Conservation (phyloP, 1,284 basidiomycete species). For the Porogramme epimiltina region DNA sequence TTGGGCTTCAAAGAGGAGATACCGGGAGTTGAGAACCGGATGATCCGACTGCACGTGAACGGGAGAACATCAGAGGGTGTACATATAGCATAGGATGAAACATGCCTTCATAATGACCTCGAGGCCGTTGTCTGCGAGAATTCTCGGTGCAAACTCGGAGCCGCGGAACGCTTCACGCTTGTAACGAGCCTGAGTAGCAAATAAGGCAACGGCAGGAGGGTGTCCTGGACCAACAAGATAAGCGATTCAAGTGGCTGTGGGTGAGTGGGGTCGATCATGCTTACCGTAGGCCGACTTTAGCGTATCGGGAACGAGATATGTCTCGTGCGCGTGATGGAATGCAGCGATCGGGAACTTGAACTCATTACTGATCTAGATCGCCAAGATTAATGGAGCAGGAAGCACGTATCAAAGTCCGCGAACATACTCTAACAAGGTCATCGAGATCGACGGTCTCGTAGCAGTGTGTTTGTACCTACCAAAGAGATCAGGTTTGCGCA, state of each 20-base stretch:
- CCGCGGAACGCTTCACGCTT: conserved; percentile 87
- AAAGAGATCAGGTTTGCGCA: background rate
- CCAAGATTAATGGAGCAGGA: background rate
- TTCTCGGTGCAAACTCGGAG: conserved; percentile 82
- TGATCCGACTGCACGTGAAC: conserved; percentile 62
- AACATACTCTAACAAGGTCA: conserved; percentile 60
- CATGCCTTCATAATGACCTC: conserved; percentile 77
- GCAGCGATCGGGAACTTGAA: conserved; percentile 83
- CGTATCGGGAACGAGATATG: conserved; percentile 81
- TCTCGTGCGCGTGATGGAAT: conserved; percentile 87
- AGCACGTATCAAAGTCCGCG: background rate
- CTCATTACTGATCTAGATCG: conserved; percentile 61
- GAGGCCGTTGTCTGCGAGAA: conserved; percentile 78
- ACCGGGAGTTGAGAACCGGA: conserved; percentile 78
- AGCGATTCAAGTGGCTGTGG: background rate
- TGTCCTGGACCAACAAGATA: conserved; percentile 21
- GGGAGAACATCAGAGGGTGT: too few relatives aligned
- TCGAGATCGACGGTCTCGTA: conserved; percentile 41
- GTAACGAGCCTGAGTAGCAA: conserved; percentile 60
- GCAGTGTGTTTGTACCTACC: conserved; percentile 78
- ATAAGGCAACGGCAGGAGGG: conserved; percentile 79
- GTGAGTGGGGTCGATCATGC: background rate
- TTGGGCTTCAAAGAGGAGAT: conserved; percentile 83
- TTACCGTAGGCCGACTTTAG: conserved; percentile 67
- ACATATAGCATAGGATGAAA: background rate